Evolutionary conservation across 176 grass and related monocot genomes (phyloP), one percentile per base, ranked within the genome.

Genomic region (Triticum monococcum): DNA sequence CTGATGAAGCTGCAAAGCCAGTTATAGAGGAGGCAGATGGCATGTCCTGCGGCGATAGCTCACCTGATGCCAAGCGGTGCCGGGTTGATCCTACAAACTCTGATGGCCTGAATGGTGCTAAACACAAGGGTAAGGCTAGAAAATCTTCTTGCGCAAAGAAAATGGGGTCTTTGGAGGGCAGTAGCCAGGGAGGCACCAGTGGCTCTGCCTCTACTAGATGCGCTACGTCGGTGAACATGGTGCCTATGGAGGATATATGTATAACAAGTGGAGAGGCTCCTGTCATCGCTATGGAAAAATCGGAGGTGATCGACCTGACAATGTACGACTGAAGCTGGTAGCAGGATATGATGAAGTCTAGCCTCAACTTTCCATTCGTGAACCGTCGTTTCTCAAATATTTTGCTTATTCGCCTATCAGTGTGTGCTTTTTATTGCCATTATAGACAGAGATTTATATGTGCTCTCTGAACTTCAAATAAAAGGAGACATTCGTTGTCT

Each of bases 101-200:
- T 56, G 72, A 76, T 4, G 24, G 26, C 13, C 66, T 95, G 83
- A 92, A 89, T 24, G 88, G 83, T 83, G 64, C 75, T 17, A 69
- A 79, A 33, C 86, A 76, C 69, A 95, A 89, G 81, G 61, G 80
- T 64, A 95, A 89, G 81, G 78, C 80, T 28, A 64, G 90, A 76
- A 81, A 84, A 78, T 73, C 81, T 73, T 57, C 52, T 57, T 0
- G 52, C 2, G 6, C 6, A 17, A 52, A 52, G 48, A 52, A 52
- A 57, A 57, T 20, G 17, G 52, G 5, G 52, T 57, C 52, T 57
- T 20, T 7, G 1, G 16, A 22, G 52, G 52, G 52, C 17, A 20
- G 52, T 17, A 57, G 0, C 52, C 52, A 57, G 52, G 52, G 52
- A 18, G 52, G 7, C 52, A 7, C 18, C 6, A 8, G 52, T 57